Percentiles rank a stretch among this genome's conserved stretches.
These are phyloP conservation scores for Papiliotrema fonsecae DNA, from an alignment of 1,284 basidiomycete species.

Conservation along the genomic window DNA sequence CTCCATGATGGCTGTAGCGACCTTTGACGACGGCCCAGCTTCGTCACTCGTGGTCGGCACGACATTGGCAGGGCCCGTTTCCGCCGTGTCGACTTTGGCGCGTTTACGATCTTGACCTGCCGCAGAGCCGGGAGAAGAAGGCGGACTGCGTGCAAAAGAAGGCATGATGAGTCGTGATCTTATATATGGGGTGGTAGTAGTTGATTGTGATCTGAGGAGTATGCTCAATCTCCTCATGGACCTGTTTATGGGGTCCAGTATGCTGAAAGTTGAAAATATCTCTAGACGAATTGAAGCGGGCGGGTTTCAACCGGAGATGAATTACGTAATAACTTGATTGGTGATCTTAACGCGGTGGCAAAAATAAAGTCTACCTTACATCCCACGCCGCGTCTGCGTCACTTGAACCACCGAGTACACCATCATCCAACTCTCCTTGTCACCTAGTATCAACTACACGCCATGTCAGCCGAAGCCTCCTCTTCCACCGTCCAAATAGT, in stretches of 20 bases:
- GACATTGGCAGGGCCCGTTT: background rate
- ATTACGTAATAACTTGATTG: too few species aligned
- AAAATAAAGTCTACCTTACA: too few species aligned
- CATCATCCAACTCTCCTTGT: slow-evolving; percentile 1
- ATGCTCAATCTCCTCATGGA: background rate
- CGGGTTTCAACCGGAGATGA: too few species aligned
- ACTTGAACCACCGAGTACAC: too few species aligned
- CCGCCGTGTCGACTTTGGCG: background rate
- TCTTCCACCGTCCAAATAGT: slow-evolving; percentile 25
- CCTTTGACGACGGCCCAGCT: slow-evolving; percentile 2
- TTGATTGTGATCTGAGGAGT: background rate
- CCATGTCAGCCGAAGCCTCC: slow-evolving; percentile 27
- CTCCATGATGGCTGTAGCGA: slow-evolving; percentile 11
- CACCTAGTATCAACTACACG: slow-evolving; percentile 1
- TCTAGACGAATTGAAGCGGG: too few species aligned
- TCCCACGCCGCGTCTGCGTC: background rate
- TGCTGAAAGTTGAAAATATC: too few species aligned
- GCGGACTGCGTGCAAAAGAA: background rate
- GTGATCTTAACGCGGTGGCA: too few species aligned
- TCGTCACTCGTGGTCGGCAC: too few species aligned
- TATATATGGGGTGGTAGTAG: background rate
- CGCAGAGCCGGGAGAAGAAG: background rate
- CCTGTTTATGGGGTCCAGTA: too few species aligned
- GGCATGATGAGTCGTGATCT: too few species aligned
- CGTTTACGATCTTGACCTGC: background rate